phyloP scores from a whole-genome alignment of 2,329 filamentous ascomycete species.

The Cercospora sp. region DNA sequence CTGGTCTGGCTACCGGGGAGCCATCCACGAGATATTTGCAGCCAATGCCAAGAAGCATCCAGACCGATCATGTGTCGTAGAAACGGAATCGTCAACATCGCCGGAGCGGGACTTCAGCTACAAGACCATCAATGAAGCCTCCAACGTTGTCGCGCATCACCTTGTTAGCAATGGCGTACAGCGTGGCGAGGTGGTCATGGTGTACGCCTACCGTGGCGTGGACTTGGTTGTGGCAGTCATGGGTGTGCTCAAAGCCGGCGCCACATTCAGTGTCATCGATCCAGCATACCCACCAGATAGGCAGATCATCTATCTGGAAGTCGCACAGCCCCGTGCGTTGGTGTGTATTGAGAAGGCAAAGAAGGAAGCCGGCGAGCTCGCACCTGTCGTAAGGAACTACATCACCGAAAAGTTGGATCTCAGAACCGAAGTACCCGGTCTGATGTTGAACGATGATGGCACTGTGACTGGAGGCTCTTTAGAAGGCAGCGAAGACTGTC shows the following conservation, averaged over 20 bases:
- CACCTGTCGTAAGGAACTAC: slow-evolving; percentile 63
- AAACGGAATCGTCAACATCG: slow-evolving; percentile 58
- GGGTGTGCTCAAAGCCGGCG: slow-evolving; percentile 65
- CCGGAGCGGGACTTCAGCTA: slow-evolving; percentile 67
- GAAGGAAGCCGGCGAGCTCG: slow-evolving; percentile 65
- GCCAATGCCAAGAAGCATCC: slow-evolving; percentile 68
- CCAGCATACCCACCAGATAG: slow-evolving; percentile 78
- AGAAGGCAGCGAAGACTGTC: slow-evolving; percentile 64
- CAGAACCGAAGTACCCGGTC: slow-evolving; percentile 71
- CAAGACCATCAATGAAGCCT: slow-evolving; percentile 79
- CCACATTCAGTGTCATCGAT: slow-evolving; percentile 68
- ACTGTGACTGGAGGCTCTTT: slow-evolving; percentile 66
- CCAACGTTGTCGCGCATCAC: slow-evolving; percentile 78
- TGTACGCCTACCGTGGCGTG: slow-evolving; percentile 81
- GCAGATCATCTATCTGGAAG: slow-evolving; percentile 80
- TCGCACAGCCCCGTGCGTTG: slow-evolving; percentile 71
- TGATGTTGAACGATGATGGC: slow-evolving; percentile 72
- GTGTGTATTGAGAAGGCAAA: slow-evolving; percentile 73
- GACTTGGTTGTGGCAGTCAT: slow-evolving; percentile 77
- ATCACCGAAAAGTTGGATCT: slow-evolving; percentile 72
- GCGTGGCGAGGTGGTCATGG: slow-evolving; percentile 88
- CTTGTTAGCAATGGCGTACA: slow-evolving; percentile 71
- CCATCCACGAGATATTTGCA: slow-evolving; percentile 71
- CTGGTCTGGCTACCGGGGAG: slow-evolving; percentile 65
- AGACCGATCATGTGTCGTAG: slow-evolving; percentile 66